phyloP scores from a whole-genome alignment of 2,329 filamentous ascomycete species.

The Penicillium sp. region DNA sequence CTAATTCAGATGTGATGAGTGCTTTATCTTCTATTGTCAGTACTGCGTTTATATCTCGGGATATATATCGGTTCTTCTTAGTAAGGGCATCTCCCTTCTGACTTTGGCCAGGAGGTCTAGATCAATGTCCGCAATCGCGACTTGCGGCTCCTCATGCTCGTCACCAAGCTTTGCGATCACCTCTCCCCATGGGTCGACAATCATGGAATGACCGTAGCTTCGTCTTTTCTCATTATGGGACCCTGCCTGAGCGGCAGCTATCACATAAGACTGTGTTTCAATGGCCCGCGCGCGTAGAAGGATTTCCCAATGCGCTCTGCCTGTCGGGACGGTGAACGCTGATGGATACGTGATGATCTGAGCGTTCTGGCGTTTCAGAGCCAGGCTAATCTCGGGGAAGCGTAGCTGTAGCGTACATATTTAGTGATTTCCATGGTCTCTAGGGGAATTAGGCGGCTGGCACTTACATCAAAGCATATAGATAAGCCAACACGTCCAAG shows the following conservation, averaged over 20 bases:
- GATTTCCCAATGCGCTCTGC: constrained; percentile 82
- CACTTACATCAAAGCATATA: constrained; percentile 81
- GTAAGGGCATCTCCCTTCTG: constrained; percentile 61
- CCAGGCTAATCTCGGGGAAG: constrained; percentile 76
- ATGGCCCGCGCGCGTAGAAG: constrained; percentile 81
- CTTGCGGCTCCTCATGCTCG: constrained; percentile 50
- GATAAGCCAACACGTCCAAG: constrained; percentile 77
- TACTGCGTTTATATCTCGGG: constrained; percentile 35
- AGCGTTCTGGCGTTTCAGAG: constrained; percentile 68
- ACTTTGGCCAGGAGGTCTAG: constrained; percentile 57
- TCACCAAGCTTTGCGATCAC: constrained; percentile 68
- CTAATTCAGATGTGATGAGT: neutral
- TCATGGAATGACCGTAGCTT: constrained; percentile 85
- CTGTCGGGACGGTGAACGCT: constrained; percentile 87
- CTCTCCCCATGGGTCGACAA: constrained; percentile 85
- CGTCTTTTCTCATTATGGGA: constrained; percentile 74
- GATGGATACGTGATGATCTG: constrained; percentile 85
- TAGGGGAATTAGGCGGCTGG: neutral
- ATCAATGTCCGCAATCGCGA: constrained; percentile 60
- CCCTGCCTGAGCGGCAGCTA: constrained; percentile 84
- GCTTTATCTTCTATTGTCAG: neutral
- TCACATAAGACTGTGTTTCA: constrained; percentile 84
- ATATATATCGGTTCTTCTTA: constrained; percentile 59
- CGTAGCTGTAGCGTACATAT: constrained; percentile 59
- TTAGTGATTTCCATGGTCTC: neutral